Percentiles rank a stretch among this genome's conserved stretches.
These are phyloP conservation scores for Puccinia hordei DNA, from an alignment of 1,284 basidiomycete genomes.

Conservation along the genomic window DNA sequence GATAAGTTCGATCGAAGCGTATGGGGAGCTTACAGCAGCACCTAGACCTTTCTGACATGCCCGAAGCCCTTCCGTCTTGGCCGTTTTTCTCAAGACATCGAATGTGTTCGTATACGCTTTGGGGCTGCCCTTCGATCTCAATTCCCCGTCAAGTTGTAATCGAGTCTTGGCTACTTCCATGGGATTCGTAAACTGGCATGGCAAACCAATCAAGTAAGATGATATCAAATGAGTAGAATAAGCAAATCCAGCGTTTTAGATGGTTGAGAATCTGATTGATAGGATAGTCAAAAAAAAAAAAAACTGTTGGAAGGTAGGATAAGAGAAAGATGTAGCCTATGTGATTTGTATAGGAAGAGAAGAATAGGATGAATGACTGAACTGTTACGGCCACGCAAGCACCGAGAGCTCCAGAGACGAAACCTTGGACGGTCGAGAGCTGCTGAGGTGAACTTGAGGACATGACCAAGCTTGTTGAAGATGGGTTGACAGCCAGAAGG, in stretches of 20 bases:
- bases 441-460: slow-evolving; percentile 2
- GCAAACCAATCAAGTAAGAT: background rate
- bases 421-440: slow-evolving; percentile 37
- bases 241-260: background rate
- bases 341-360: background rate
- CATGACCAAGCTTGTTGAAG: background rate
- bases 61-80: slow-evolving; percentile 29
- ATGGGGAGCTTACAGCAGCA: slow-evolving; percentile 38
- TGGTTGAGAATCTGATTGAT: background rate
- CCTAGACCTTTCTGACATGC: slow-evolving; percentile 49
- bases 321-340: too few species aligned
- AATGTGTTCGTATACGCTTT: slow-evolving; percentile 38
- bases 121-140: slow-evolving; percentile 58
- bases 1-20: background rate
- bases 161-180: slow-evolving; percentile 88
- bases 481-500: too few species aligned
- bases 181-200: slow-evolving; percentile 50
- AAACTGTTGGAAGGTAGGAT: background rate
- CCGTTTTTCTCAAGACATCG: slow-evolving; percentile 43
- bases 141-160: slow-evolving; percentile 88
- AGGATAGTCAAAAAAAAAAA: slow-evolving; percentile 1
- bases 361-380: slow-evolving; percentile 10
- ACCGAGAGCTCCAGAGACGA: slow-evolving; percentile 46
- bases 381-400: slow-evolving; percentile 51
- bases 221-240: background rate